Conservation (phyloP, 306 rosid species). For the Medicago lupulina region DNA sequence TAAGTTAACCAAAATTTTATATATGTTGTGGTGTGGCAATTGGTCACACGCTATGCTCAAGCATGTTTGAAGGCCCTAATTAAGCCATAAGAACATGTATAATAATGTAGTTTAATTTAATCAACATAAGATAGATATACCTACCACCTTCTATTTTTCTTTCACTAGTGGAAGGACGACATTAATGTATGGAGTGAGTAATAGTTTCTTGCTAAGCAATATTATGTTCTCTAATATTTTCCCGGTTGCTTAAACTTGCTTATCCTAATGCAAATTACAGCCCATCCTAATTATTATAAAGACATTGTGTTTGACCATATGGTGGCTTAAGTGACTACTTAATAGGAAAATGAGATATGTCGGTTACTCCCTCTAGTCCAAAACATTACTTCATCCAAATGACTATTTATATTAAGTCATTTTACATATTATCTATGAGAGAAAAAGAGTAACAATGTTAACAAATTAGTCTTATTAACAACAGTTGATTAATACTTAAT, state of each 20-base stretch:
- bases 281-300: not conserved
- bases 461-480: too few species aligned
- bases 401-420: too few species aligned
- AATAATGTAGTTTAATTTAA: not conserved
- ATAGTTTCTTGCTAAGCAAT: not conserved
- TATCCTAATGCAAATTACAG: not conserved
- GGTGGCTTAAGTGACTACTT: not conserved
- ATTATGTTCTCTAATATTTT: not conserved
- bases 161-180: not conserved
- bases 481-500: too few species aligned
- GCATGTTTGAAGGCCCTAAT: not conserved
- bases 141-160: not conserved
- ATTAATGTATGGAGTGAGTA: not conserved
- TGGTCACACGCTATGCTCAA: not conserved
- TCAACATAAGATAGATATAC: not conserved
- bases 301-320: not conserved
- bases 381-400: too few species aligned
- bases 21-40: not conserved
- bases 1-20: not conserved
- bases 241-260: not conserved
- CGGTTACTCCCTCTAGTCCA: not conserved
- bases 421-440: too few species aligned
- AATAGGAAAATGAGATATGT: not conserved
- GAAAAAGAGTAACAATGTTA: too few species aligned
- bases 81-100: not conserved